Base-by-base conservation (phyloP, 371 early-diverging fungal species). In the Edhazardia aedis region DNA sequence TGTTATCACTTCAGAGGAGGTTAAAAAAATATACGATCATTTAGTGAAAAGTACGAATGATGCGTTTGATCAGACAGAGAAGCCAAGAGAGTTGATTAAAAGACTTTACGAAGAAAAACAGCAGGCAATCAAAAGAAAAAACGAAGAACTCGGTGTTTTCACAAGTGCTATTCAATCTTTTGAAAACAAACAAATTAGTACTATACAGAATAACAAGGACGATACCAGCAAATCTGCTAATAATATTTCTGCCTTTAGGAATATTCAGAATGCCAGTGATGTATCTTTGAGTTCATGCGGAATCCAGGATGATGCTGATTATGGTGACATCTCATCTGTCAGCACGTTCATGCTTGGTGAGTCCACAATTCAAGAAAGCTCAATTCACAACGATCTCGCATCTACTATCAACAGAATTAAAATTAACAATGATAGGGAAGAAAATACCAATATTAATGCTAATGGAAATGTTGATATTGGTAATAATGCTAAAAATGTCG, bases 171-270 rank as follows among this genome's bases (percentile, higher is more conserved):
- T n/a, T n/a, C n/a, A n/a, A n/a, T n/a, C n/a, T n/a, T n/a, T n/a
- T n/a, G n/a, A n/a, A n/a, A n/a, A n/a, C n/a, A n/a, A n/a, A n/a
- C n/a, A n/a, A n/a, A n/a, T n/a, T n/a, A n/a, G n/a, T n/a, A n/a
- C n/a, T n/a, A n/a, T n/a, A n/a, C n/a, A n/a, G n/a, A n/a, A n/a
- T n/a, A 33, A 33, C 7, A 14, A 33, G 14, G 33, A 62, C 56
- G 23, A 27, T 68, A 39, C 64, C 61, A n/a, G 59, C 62, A 27
- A 56, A 52, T n/a, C n/a, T n/a, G n/a, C n/a, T n/a, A n/a, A n/a
- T n/a, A n/a, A n/a, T n/a, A n/a, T n/a, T n/a, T n/a, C n/a, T n/a
- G n/a, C n/a, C n/a, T n/a, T n/a, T n/a, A n/a, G n/a, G n/a, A n/a
- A n/a, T n/a, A n/a, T n/a, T n/a, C n/a, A n/a, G n/a, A n/a, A n/a